Conservation (phyloP, 1,284 basidiomycete genomes). For the Ustilago nuda region DNA sequence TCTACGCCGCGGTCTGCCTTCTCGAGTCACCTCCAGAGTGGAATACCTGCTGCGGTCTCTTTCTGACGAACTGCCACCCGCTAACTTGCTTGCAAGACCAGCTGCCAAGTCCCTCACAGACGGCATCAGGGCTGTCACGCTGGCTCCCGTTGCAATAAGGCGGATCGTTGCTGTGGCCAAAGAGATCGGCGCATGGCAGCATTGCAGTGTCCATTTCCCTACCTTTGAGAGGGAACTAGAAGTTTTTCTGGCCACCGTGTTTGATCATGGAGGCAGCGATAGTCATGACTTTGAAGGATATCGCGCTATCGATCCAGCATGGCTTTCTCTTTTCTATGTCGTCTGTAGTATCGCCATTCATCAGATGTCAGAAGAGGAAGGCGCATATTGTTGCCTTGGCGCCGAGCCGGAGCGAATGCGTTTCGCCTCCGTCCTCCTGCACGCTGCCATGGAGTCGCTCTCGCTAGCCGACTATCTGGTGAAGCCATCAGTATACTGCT, state of each 20-base stretch:
- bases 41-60: constrained; percentile 26
- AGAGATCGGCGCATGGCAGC: constrained; percentile 56
- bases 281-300: constrained; percentile 28
- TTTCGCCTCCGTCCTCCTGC: constrained; percentile 30
- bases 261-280: constrained; percentile 2
- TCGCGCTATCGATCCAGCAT: constrained; percentile 45
- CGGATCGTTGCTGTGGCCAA: constrained; percentile 38
- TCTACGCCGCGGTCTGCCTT: constrained; percentile 33
- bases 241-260: constrained; percentile 29
- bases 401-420: constrained; percentile 32
- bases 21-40: constrained; percentile 29
- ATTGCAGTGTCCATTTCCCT: constrained; percentile 51
- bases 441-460: constrained; percentile 48
- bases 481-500: constrained; percentile 48
- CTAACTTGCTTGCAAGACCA: constrained; percentile 36
- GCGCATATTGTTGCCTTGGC: constrained; percentile 23
- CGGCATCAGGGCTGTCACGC: constrained; percentile 23
- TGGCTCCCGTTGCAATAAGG: constrained; percentile 23
- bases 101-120: constrained; percentile 27
- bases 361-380: constrained; percentile 52
- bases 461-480: constrained; percentile 48
- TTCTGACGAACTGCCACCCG: constrained; percentile 37
- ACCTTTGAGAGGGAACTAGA: constrained; percentile 51
- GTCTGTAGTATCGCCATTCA: constrained; percentile 53
- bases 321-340: constrained; percentile 51